phyloP scores from a whole-genome alignment of 371 early-diverging fungal genomes.

The Rhizomucor miehei region DNA sequence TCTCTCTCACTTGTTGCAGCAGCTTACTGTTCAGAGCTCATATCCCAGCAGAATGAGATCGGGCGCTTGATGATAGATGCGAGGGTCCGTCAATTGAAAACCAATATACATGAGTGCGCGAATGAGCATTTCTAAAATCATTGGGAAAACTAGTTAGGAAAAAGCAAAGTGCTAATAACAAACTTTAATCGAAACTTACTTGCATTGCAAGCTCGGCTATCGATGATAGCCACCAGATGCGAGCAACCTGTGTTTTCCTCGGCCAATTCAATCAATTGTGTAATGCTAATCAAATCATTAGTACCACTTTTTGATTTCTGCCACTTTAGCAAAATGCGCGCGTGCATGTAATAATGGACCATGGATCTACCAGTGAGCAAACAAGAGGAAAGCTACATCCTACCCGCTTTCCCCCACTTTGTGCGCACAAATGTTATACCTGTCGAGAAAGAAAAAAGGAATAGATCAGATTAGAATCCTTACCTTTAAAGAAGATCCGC shows the following conservation, averaged over 20 bases:
- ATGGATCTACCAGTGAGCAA: neutral
- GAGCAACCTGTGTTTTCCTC: conserved; percentile 46
- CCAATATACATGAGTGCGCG: conserved; percentile 67
- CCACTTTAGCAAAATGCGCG: neutral
- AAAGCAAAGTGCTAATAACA: neutral
- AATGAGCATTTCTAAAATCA: conserved; percentile 25
- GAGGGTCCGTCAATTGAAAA: conserved; percentile 56
- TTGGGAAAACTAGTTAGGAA: no score
- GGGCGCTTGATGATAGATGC: conserved; percentile 49
- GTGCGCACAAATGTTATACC: neutral
- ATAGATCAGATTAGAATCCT: no score
- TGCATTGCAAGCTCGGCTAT: conserved; percentile 10
- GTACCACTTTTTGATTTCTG: neutral
- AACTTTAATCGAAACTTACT: conserved; percentile 5
- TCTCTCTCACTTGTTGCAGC: neutral
- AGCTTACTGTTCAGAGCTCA: conserved; percentile 26
- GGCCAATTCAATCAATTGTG: conserved; percentile 45
- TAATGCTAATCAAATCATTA: conserved; percentile 26
- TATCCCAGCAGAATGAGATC: conserved; percentile 56
- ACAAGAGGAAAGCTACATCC: neutral
- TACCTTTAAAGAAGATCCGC: no score
- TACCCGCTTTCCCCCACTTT: neutral
- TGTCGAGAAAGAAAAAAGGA: no score
- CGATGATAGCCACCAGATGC: conserved; percentile 33
- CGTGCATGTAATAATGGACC: neutral